Evolutionary conservation across 148 eudicot genomes (phyloP).

Genomic region (Pharnaceum exiguum): DNA sequence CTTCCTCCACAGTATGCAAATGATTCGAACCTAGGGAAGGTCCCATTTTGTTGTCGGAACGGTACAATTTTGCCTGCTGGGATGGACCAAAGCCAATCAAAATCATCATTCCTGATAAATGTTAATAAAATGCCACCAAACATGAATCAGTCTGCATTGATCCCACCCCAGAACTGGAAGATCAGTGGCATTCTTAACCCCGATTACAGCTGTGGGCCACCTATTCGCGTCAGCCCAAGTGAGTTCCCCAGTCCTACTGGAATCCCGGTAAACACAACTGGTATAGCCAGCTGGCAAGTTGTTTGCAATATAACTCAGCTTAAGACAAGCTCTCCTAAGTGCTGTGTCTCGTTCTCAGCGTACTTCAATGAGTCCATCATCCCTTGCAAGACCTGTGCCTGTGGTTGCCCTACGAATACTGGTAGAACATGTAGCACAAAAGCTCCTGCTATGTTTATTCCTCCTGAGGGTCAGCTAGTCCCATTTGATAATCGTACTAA

Average conservation of each 20-base stretch:
- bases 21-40: conserved; percentile 38
- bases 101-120: conserved; percentile 48
- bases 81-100: conserved; percentile 58
- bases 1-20: conserved; percentile 56
- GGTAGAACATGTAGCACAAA: conserved; percentile 44
- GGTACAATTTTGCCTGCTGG: conserved; percentile 61
- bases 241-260: conserved; percentile 47
- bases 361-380: conserved; percentile 43
- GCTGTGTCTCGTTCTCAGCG: conserved; percentile 48
- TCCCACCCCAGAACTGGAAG: conserved; percentile 64
- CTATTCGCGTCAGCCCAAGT: conserved; percentile 59
- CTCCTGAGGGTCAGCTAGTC: conserved; percentile 76
- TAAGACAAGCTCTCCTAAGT: conserved; percentile 35
- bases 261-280: conserved; percentile 22
- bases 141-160: conserved; percentile 38
- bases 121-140: conserved; percentile 76
- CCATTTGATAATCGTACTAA: conserved; percentile 81
- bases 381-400: conserved; percentile 61
- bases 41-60: conserved; percentile 64
- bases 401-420: conserved; percentile 44
- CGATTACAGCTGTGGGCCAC: conserved; percentile 59
- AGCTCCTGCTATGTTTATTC: conserved; percentile 76
- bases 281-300: conserved; percentile 52
- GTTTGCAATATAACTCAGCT: conserved; percentile 46
- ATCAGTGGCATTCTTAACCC: conserved; percentile 58